Percentiles rank a stretch among this genome's conserved stretches.
These are phyloP conservation scores for Fusarium coicis DNA, from an alignment of 2,329 filamentous ascomycete species.

Conservation along the genomic window DNA sequence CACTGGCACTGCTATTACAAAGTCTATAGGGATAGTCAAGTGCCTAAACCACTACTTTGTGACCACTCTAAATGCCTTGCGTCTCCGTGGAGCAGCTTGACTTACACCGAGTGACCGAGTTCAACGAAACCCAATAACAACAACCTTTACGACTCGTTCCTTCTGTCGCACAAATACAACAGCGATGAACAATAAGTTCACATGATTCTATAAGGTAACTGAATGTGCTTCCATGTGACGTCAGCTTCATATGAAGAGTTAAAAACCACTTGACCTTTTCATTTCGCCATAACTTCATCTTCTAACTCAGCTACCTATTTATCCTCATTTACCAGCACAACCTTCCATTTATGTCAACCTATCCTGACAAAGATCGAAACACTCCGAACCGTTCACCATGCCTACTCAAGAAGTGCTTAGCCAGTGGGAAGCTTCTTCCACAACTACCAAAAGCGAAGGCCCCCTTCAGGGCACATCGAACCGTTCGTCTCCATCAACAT, in stretches of 20 bases:
- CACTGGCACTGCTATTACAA: accelerated
- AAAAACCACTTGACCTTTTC: not conserved
- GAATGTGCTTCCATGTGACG: conserved; percentile 1
- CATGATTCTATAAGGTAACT: not conserved
- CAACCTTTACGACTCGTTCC: not conserved
- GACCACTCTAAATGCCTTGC: not conserved
- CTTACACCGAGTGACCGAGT: conserved; percentile 7
- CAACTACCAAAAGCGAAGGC: conserved; percentile 32
- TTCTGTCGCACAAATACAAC: conserved; percentile 16
- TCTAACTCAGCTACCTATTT: not conserved
- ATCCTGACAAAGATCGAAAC: not conserved
- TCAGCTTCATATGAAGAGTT: not conserved
- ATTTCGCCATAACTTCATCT: not conserved
- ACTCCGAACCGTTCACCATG: conserved; percentile 5
- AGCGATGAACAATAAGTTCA: not conserved
- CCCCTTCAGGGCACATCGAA: conserved; percentile 28
- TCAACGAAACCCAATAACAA: not conserved
- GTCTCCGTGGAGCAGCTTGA: not conserved
- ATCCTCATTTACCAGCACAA: not conserved
- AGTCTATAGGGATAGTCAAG: accelerated
- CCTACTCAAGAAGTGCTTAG: conserved; percentile 37
- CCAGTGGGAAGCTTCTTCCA: conserved; percentile 26
- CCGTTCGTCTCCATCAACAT: not conserved
- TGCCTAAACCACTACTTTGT: not conserved
- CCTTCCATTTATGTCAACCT: not conserved